Percentiles rank a stretch among this genome's conserved stretches.
phyloP scores from a whole-genome alignment of 345 rosid species.

The Sapria himalayana region DNA sequence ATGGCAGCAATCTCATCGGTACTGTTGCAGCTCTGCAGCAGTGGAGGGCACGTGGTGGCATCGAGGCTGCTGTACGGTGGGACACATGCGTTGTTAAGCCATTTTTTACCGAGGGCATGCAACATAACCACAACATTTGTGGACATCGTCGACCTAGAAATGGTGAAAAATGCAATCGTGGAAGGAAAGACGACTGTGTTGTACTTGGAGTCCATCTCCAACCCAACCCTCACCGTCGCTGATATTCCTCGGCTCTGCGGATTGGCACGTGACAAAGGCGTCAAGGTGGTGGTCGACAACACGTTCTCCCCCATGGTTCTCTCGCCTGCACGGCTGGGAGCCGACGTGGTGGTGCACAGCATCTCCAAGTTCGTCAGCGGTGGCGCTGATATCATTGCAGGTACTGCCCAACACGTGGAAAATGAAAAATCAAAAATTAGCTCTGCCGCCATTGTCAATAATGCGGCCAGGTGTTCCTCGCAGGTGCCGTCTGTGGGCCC shows the following conservation, averaged over 20 bases:
- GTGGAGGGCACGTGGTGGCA: conserved; percentile 92
- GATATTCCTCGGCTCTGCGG: conserved; percentile 61
- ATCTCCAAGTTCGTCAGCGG: conserved; percentile 91
- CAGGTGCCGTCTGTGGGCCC: conserved; percentile 86
- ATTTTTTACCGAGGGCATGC: conserved; percentile 65
- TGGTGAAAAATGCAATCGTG: conserved; percentile 36
- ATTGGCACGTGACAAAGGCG: conserved; percentile 64
- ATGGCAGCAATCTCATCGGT: conserved; percentile 94
- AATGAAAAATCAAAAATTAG: too few relatives aligned
- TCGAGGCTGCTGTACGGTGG: conserved; percentile 69
- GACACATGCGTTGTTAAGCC: conserved; percentile 71
- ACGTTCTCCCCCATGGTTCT: conserved; percentile 84
- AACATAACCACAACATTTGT: conserved; percentile 79
- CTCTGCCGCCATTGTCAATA: too few relatives aligned
- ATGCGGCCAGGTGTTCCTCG: too few relatives aligned
- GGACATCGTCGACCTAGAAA: conserved; percentile 32
- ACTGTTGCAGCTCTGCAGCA: conserved; percentile 74
- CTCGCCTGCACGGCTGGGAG: conserved; percentile 81
- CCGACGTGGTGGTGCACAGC: conserved; percentile 84
- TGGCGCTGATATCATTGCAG: conserved; percentile 91
- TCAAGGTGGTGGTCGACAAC: conserved; percentile 66
- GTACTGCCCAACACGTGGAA: conserved; percentile 24
- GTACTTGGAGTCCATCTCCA: conserved; percentile 71
- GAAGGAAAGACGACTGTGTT: conserved; percentile 54
- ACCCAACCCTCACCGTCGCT: conserved; percentile 69